phyloP scores from a whole-genome alignment of 2,329 filamentous ascomycete genomes.

The Arachnopeziza araneosa region DNA sequence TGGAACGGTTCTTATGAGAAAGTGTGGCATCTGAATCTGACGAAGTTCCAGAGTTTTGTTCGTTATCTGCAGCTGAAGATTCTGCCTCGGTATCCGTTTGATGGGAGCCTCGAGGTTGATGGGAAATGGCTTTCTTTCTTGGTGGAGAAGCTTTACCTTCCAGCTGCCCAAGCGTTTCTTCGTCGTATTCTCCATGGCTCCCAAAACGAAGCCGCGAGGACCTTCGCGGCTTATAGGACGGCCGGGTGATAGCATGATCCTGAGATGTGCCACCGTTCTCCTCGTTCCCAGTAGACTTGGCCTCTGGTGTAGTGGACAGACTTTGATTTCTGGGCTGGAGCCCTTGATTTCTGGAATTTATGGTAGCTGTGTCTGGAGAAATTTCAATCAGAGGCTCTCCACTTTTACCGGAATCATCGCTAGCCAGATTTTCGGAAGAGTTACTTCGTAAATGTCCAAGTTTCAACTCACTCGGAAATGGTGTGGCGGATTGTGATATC shows the following conservation, averaged over 20 bases:
- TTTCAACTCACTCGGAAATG: constrained; percentile 20
- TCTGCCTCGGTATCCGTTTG: constrained; percentile 13
- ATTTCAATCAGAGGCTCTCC: not conserved
- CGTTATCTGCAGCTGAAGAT: constrained; percentile 27
- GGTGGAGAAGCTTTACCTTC: constrained; percentile 16
- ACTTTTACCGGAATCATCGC: constrained; percentile 9
- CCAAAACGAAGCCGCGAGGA: constrained; percentile 31
- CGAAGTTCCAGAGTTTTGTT: constrained; percentile 26
- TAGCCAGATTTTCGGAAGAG: constrained; percentile 10
- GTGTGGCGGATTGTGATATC: constrained; percentile 40
- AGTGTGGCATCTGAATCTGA: constrained; percentile 27
- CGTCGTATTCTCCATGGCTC: constrained; percentile 24
- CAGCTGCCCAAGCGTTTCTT: constrained; percentile 24
- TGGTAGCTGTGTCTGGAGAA: constrained; percentile 1
- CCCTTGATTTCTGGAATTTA: not conserved
- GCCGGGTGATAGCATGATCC: constrained; percentile 2
- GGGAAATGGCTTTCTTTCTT: constrained; percentile 16
- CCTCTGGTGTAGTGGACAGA: not conserved
- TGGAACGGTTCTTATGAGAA: constrained; percentile 13
- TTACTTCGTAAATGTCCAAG: constrained; percentile 10
- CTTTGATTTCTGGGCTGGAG: not conserved
- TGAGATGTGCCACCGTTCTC: not conserved
- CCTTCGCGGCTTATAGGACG: constrained; percentile 30
- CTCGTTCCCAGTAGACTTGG: not conserved
- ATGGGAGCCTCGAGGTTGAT: constrained; percentile 15